Conservation (phyloP, 441 rosid species). For the Brassica hybrid region DNA sequence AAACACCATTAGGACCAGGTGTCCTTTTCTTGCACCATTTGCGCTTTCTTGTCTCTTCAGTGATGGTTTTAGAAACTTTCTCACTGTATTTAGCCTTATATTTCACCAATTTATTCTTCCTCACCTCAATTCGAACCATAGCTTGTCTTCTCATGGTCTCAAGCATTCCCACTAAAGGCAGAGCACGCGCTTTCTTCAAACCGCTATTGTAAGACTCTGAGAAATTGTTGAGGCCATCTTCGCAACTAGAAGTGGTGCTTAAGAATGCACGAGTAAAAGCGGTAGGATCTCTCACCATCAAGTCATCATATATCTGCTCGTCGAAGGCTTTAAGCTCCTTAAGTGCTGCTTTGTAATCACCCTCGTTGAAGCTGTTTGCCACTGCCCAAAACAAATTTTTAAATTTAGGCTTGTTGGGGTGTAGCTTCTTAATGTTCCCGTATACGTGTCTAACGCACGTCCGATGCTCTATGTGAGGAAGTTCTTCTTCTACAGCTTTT, state of each 20-base stretch:
- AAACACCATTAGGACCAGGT: background rate
- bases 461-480: background rate
- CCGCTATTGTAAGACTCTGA: background rate
- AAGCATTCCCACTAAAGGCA: background rate
- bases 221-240: conserved; percentile 1
- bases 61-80: background rate
- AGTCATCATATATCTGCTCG: background rate
- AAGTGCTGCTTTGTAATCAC: background rate
- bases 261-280: background rate
- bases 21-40: background rate
- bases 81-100: background rate
- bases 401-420: background rate
- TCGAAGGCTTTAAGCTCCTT: background rate
- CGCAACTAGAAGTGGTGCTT: background rate
- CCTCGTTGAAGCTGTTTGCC: background rate
- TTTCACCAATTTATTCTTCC: background rate
- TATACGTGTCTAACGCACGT: conserved; percentile 12
- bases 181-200: background rate
- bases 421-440: background rate
- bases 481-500: background rate
- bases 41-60: too few relatives aligned
- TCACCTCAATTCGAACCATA: background rate
- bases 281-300: background rate
- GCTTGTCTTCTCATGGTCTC: conserved; percentile 13
- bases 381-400: background rate